Percentiles rank a stretch among this genome's conserved stretches.
phyloP scores from a whole-genome alignment of 352 stramenopile genomes.

The Pythium plurisporium region DNA sequence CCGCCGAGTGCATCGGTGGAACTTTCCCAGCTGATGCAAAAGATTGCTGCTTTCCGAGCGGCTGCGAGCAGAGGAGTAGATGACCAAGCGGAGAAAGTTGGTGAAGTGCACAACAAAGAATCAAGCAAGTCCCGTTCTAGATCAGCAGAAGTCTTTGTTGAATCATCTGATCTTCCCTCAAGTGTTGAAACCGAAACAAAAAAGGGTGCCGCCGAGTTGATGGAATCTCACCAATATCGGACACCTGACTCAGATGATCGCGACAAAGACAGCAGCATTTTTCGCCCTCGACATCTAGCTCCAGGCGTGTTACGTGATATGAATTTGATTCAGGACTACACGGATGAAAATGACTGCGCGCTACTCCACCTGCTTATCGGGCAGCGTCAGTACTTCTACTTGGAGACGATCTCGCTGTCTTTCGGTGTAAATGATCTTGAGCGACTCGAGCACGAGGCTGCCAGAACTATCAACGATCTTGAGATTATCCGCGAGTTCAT shows the following conservation, averaged over 20 bases:
- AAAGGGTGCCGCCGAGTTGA: background rate
- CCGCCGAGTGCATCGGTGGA: no score
- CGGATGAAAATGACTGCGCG: constrained; percentile 52
- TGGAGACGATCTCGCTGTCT: constrained; percentile 39
- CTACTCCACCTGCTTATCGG: constrained; percentile 57
- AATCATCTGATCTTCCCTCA: no score
- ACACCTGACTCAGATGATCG: background rate
- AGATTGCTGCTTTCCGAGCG: no score
- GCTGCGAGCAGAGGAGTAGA: no score
- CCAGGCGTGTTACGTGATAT: constrained; percentile 55
- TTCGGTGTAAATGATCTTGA: constrained; percentile 20
- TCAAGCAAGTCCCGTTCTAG: no score
- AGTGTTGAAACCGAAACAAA: background rate
- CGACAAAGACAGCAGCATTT: constrained; percentile 14
- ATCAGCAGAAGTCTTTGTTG: no score
- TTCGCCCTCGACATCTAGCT: constrained; percentile 54
- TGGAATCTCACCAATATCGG: background rate
- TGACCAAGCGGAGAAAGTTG: no score
- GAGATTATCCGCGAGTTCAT: constrained; percentile 15
- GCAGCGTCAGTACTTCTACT: constrained; percentile 76
- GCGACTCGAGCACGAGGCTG: constrained; percentile 8
- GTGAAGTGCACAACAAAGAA: no score
- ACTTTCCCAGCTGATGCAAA: no score
- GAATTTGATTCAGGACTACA: constrained; percentile 80
- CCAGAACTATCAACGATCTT: constrained; percentile 16